Conservation (phyloP, 1,139 yeast genomes). For the Suhomyces taliae region DNA sequence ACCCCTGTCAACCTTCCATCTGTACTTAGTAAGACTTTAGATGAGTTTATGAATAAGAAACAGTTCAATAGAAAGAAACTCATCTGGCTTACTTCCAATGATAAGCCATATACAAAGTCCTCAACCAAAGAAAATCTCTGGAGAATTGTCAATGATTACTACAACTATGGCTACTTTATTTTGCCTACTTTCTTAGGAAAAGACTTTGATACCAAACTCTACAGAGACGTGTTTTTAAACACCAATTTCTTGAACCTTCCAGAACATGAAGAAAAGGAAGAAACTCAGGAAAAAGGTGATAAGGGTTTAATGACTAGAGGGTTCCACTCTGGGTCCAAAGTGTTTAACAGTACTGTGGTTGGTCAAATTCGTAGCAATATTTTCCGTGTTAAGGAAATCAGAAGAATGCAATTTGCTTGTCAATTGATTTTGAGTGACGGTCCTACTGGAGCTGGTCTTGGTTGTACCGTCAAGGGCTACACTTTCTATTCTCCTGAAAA, state of each 20-base stretch:
- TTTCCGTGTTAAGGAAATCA: slow-evolving; percentile 57
- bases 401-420: slow-evolving; percentile 63
- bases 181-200: slow-evolving; percentile 60
- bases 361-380: slow-evolving; percentile 51
- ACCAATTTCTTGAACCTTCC: slow-evolving; percentile 33
- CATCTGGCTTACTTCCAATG: slow-evolving; percentile 46
- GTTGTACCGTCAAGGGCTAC: slow-evolving; percentile 72
- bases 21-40: slow-evolving; percentile 33
- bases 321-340: slow-evolving; percentile 10
- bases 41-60: slow-evolving; percentile 32
- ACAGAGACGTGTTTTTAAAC: slow-evolving; percentile 55
- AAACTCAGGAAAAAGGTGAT: slow-evolving; percentile 4
- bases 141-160: slow-evolving; percentile 57
- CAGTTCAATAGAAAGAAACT: slow-evolving; percentile 38
- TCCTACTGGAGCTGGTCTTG: slow-evolving; percentile 42
- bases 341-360: slow-evolving; percentile 37
- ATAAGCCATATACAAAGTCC: slow-evolving; percentile 32
- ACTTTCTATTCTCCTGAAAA: slow-evolving; percentile 59
- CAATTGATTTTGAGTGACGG: slow-evolving; percentile 49
- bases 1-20: slow-evolving; percentile 22
- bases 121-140: slow-evolving; percentile 44
- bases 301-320: slow-evolving; percentile 8
- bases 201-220: slow-evolving; percentile 52
- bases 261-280: not conserved
- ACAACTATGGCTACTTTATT: slow-evolving; percentile 26